A percentile compares a stretch with the other conserved stretches of the same genome.
Conservation (phyloP, 306 rosid species). For the Trichosanthes truncata region DNA sequence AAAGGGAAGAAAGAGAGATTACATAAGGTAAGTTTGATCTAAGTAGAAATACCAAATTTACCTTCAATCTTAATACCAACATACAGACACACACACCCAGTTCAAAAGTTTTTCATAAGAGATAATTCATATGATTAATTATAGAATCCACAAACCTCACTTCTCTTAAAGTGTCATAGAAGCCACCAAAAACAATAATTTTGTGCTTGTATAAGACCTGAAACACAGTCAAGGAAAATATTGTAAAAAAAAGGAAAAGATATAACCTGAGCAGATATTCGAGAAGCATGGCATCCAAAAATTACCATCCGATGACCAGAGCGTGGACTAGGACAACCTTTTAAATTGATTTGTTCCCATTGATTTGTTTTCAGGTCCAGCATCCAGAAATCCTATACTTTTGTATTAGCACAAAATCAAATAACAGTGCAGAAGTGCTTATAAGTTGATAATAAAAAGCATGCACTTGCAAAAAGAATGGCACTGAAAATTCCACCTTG, state of each 20-base stretch:
- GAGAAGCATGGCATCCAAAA: constrained; percentile 5
- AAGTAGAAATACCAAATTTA: neutral
- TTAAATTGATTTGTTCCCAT: constrained; percentile 89
- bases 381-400: constrained; percentile 83
- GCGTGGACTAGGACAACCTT: constrained; percentile 93
- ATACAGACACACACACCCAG: neutral
- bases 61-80: neutral
- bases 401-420: constrained; percentile 6
- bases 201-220: constrained; percentile 98
- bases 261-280: neutral
- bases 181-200: constrained; percentile 93
- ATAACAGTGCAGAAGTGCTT: neutral
- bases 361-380: constrained; percentile 91
- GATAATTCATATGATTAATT: neutral
- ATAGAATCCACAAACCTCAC: constrained; percentile 66
- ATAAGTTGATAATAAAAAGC: constrained; percentile 4
- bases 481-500: constrained; percentile 43
- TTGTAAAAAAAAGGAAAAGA: neutral
- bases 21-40: neutral
- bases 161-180: constrained; percentile 97
- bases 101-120: neutral
- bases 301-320: constrained; percentile 98
- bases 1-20: neutral
- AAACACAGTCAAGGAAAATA: constrained; percentile 20
- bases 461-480: constrained; percentile 9